phyloP scores from a whole-genome alignment of 169 alveolate species.

The Babesia divergens region DNA sequence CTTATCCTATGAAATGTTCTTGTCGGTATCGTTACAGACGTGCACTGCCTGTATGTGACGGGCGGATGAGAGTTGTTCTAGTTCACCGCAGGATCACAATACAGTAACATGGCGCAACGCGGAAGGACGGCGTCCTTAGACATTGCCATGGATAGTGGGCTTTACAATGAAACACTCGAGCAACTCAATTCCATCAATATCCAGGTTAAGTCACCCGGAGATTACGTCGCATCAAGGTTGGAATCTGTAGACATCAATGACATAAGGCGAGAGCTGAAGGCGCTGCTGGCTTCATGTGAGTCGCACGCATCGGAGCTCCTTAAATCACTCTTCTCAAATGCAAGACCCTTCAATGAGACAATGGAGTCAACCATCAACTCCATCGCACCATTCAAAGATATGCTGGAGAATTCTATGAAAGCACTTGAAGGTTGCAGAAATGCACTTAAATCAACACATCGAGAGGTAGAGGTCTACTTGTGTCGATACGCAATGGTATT shows the following conservation, averaged over 20 bases:
- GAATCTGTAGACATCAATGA: constrained; percentile 57
- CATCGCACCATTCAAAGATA: constrained; percentile 40
- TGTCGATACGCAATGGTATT: constrained; percentile 15
- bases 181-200: constrained; percentile 27
- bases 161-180: constrained; percentile 49
- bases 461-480: constrained; percentile 2
- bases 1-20: too few species aligned
- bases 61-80: background rate
- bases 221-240: constrained; percentile 32
- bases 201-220: constrained; percentile 59
- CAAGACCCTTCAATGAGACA: constrained; percentile 41
- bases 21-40: background rate
- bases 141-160: background rate
- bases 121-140: background rate
- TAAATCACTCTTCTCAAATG: constrained; percentile 31
- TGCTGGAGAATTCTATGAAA: constrained; percentile 21
- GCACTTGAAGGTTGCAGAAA: constrained; percentile 8
- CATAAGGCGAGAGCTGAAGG: constrained; percentile 41
- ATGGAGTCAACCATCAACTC: constrained; percentile 47
- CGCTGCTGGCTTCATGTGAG: constrained; percentile 50
- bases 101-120: background rate
- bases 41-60: background rate
- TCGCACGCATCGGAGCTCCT: constrained; percentile 54
- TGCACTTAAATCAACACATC: background rate
- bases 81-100: background rate